Evolutionary conservation across 352 stramenopile species (phyloP), one percentile per base, ranked within the genome.

Genomic region (Phytopythium cucurbitacearum): DNA sequence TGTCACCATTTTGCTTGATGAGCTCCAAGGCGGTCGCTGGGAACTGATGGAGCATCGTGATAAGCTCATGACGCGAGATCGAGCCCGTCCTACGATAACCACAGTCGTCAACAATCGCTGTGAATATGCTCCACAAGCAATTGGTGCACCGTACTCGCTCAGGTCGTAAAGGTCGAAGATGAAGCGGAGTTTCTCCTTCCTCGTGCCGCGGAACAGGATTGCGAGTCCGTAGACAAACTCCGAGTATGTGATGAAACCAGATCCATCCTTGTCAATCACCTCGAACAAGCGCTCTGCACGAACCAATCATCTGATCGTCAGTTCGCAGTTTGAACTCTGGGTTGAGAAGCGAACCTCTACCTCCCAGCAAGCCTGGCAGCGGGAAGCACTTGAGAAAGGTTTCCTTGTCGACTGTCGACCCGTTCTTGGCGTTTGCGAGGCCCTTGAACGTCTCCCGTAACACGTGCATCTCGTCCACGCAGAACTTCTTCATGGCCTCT

Each of bases 371-470:
- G 7, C 92, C 91, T 16, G 87, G 88, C 58, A 97, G 76, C 0
- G 88, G 85, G 49, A 97, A 97, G 51, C 91, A 96, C 66, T 96
- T 97, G 61, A 97, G 80, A 64, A 98, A 98, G 0, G 88, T 97
- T 40, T 96, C 85, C 47, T 97, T 97, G 64, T 97, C 90, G 10
- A 98, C 80, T 2, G 73, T 71, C 12, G 65, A 63, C 16, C 81
- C 80, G 53, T 83, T 84, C 68, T 76, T 80, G 33, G 56, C 62
- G 44, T 78, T 77, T 1, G 81, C 79, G 34, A 92, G 59, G 2
- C 80, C 84, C 37, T 90, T 87, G 60, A 91, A 94, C 6, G 81
- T 91, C 56, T 91, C 78, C 13, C 78, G 80, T 12, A 94, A 62
- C 48, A 91, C 54, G 9, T 83, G 74, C 51, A 94, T 88, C 56